Percentiles rank a stretch among this genome's conserved stretches.
These are phyloP conservation scores for Thermochaetoides dissita DNA, from an alignment of 2,329 filamentous ascomycete genomes.

Conservation along the genomic window DNA sequence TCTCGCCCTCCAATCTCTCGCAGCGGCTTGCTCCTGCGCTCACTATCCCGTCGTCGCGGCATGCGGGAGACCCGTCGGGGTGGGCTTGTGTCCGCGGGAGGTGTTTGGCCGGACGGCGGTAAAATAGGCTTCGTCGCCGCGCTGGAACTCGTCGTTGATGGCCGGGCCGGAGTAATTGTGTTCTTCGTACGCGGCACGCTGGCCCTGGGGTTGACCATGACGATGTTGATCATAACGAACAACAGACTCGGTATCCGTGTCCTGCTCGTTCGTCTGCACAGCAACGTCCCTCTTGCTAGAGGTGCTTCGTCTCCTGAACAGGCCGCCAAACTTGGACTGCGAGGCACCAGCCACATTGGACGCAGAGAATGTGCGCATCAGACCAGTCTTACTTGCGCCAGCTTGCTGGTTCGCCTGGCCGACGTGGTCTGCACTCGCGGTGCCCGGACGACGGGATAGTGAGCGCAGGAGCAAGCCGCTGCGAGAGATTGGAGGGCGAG, in stretches of 20 bases:
- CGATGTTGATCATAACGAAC: too few relatives aligned
- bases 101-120: conserved; percentile 22
- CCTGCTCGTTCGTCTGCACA: conserved; percentile 44
- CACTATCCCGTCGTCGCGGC: conserved; percentile 7
- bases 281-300: conserved; percentile 30
- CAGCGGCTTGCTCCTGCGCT: conserved; percentile 10
- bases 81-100: not conserved
- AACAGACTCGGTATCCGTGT: conserved; percentile 28
- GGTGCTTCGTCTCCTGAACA: conserved; percentile 30
- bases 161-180: too few relatives aligned
- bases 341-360: conserved; percentile 15
- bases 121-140: conserved; percentile 46
- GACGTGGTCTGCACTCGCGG: conserved; percentile 14
- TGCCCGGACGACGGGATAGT: conserved; percentile 13
- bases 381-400: conserved; percentile 6
- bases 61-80: not conserved
- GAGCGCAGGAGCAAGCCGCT: conserved; percentile 10
- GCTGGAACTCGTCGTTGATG: conserved; percentile 30
- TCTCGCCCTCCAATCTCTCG: conserved; percentile 16
- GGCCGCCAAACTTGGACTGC: conserved; percentile 10
- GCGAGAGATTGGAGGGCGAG: conserved; percentile 16
- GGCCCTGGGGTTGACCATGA: too few relatives aligned
- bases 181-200: too few relatives aligned
- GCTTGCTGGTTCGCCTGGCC: conserved; percentile 1
- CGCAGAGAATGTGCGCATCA: conserved; percentile 18